Conservation (phyloP, 2,329 filamentous ascomycete species). For the Clarireedia monteithiana region DNA sequence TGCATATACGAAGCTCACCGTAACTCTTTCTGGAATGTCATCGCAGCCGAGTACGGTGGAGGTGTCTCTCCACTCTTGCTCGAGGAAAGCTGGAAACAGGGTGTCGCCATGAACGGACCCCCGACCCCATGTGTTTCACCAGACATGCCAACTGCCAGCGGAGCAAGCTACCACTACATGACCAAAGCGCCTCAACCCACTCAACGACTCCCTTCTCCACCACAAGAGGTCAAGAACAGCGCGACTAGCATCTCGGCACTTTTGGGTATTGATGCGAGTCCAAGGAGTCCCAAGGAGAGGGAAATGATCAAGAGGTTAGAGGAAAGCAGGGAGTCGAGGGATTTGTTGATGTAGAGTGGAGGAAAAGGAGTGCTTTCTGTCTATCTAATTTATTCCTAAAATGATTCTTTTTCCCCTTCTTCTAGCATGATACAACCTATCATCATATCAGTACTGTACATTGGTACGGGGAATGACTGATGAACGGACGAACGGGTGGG, state of each 20-base stretch:
- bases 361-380: too few species aligned
- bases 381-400: too few species aligned
- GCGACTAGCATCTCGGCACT: conserved; percentile 54
- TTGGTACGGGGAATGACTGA: neutral
- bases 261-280: conserved; percentile 39
- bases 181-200: conserved; percentile 33
- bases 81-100: conserved; percentile 57
- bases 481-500: neutral
- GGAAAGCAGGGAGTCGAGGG: conserved; percentile 32
- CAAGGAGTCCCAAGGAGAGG: conserved; percentile 40
- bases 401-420: too few species aligned
- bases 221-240: conserved; percentile 31
- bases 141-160: conserved; percentile 16
- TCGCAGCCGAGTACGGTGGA: conserved; percentile 64
- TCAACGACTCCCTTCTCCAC: conserved; percentile 45
- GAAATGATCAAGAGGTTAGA: conserved; percentile 50
- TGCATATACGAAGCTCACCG: conserved; percentile 64
- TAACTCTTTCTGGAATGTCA: conserved; percentile 62
- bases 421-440: too few species aligned
- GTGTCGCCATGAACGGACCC: conserved; percentile 29
- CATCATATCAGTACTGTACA: too few species aligned
- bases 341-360: conserved; percentile 4
- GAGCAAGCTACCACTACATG: conserved; percentile 1
- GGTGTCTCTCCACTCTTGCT: conserved; percentile 54
- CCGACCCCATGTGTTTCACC: conserved; percentile 30